Evolutionary conservation across 2,329 filamentous ascomycete species (phyloP), one percentile per base, ranked within the genome.

Genomic region (Didymella pinodella): DNA sequence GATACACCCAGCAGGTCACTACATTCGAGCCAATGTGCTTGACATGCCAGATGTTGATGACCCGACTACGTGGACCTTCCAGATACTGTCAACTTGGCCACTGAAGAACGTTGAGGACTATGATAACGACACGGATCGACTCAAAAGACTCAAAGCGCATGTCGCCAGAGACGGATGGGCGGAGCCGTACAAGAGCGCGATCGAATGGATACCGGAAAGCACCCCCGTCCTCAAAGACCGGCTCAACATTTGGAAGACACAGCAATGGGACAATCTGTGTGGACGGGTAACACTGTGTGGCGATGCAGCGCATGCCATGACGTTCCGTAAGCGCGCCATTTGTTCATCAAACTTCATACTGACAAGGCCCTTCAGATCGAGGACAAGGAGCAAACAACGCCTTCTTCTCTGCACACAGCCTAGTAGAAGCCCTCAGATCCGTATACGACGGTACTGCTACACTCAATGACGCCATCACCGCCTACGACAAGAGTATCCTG

Each of bases 281-380:
- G 76, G 75, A 14, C 59, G 73, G 25, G 66, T 77, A 8, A 77
- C 75, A 22, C 57, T 78, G 4, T 74, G 72, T 16, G 77, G 76
- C 2, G 77, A 78, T 56, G 74, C 75, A 31, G 77, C 76, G n/a
- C 76, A 78, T 62, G 71, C 77, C 3, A 79, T 79, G 77, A 77
- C 76, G 0, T 76, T 76, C 16, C 75, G 69, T 74, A 65, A 47
- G 72, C 38, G 1, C 31, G 16, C 31, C 18, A 3, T 20, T 43
- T 11, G 36, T 7, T 6, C 20, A 16, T 40, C 11, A 11, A 26
- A 2, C 18, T 18, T 2, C 5, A 4, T 34, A 16, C 60, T 62
- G 4, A 61, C 44, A 6, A 26, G 1, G 1, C 3, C 2, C n/a
- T 2, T 4, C 40, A 76, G 72, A 78, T 48, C 74, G 75, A n/a